phyloP scores from a whole-genome alignment of 768 basidiomycete genomes.

The Crucibulum laeve region DNA sequence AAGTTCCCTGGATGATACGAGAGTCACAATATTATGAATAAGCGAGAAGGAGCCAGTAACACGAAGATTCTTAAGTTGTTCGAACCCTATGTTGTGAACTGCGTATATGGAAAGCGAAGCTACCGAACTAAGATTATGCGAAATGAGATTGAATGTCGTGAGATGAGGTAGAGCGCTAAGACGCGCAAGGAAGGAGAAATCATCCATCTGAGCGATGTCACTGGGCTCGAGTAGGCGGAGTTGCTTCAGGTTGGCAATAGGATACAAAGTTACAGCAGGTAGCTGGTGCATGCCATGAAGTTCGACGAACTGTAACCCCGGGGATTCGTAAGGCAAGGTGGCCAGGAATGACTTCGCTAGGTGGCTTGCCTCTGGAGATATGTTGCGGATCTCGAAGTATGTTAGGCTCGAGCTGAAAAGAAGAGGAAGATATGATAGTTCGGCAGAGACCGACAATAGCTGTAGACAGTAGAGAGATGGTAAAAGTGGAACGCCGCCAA shows the following conservation, averaged over 20 bases:
- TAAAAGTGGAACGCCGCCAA: not conserved
- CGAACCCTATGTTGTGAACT: no score
- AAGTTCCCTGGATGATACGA: no score
- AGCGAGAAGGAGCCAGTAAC: no score
- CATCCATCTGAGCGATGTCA: no score
- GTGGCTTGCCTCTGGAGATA: not conserved
- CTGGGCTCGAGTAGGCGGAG: not conserved
- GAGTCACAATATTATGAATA: no score
- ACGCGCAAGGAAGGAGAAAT: not conserved
- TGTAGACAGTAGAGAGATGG: not conserved
- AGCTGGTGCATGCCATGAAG: not conserved
- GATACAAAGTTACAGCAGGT: not conserved
- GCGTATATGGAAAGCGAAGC: no score
- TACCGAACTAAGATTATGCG: no score
- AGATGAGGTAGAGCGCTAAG: not conserved
- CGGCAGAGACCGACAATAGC: not conserved
- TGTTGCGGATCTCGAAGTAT: not conserved
- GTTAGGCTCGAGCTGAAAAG: not conserved
- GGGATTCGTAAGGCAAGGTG: not conserved
- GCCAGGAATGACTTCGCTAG: not conserved
- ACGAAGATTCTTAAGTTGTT: no score
- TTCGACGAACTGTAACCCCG: not conserved
- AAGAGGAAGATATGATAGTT: not conserved
- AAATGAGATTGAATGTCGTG: not conserved
- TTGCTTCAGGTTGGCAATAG: not conserved